These are phyloP conservation scores for Ophiocordyceps unilateralis DNA, from an alignment of 2,329 filamentous ascomycete genomes.

Conservation along the genomic window DNA sequence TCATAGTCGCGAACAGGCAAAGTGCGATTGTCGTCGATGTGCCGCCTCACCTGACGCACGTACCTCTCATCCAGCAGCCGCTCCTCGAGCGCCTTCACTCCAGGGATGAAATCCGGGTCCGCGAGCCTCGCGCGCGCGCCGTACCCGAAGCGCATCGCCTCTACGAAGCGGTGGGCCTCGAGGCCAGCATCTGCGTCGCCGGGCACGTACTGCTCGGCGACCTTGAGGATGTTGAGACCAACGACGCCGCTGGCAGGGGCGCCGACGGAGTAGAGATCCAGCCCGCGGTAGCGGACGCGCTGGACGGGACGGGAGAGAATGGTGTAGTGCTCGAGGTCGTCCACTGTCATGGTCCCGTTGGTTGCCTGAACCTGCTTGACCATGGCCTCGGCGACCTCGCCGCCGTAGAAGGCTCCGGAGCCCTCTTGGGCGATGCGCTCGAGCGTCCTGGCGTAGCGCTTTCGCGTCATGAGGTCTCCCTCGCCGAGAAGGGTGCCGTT, in stretches of 20 bases:
- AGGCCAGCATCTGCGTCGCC: conserved; percentile 40
- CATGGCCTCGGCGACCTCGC: conserved; percentile 55
- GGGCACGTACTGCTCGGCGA: conserved; percentile 57
- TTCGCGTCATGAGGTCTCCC: conserved; percentile 65
- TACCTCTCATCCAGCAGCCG: conserved; percentile 47
- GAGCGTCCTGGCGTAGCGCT: conserved; percentile 45
- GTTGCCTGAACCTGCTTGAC: conserved; percentile 47
- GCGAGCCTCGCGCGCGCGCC: conserved; percentile 62
- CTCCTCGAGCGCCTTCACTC: conserved; percentile 45
- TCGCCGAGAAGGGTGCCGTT: conserved; percentile 52
- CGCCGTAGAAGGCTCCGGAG: conserved; percentile 55
- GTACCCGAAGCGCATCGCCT: conserved; percentile 83
- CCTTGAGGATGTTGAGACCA: conserved; percentile 61
- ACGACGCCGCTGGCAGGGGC: conserved; percentile 69
- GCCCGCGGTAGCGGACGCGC: conserved; percentile 49
- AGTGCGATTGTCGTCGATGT: conserved; percentile 56
- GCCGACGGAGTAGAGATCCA: conserved; percentile 49
- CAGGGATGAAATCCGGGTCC: conserved; percentile 58
- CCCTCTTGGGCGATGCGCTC: conserved; percentile 61
- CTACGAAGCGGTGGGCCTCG: conserved; percentile 66
- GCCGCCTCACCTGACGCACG: conserved; percentile 39
- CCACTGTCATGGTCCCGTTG: conserved; percentile 74
- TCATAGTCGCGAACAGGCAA: conserved; percentile 61
- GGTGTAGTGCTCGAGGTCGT: conserved; percentile 59
- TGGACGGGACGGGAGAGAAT: conserved; percentile 47